Evolutionary conservation across 768 basidiomycete genomes (phyloP).

Genomic region (Dioszegia hungarica): DNA sequence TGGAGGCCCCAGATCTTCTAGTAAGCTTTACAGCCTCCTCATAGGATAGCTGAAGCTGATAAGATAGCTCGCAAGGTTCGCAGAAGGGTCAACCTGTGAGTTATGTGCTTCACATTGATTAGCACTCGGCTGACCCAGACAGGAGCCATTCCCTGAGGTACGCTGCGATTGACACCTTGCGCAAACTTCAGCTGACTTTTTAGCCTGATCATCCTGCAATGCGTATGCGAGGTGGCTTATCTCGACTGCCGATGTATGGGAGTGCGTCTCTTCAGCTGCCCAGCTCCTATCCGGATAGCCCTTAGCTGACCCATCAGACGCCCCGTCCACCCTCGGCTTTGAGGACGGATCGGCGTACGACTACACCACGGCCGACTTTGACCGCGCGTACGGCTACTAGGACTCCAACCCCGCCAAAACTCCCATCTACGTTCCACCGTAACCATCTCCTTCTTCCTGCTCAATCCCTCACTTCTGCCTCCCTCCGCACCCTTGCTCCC

Average conservation of each 20-base stretch:
- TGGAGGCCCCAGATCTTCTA: constrained; percentile 46
- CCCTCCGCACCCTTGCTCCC: background rate
- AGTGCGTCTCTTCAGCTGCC: background rate
- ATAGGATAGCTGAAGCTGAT: constrained; percentile 1
- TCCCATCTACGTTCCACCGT: too few species aligned
- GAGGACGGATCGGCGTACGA: constrained; percentile 18
- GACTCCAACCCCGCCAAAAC: background rate
- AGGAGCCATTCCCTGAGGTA: constrained; percentile 40
- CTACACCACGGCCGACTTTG: constrained; percentile 10
- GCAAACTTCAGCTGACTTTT: background rate
- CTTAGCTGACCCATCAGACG: background rate
- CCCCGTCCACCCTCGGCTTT: constrained; percentile 3
- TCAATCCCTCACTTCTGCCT: background rate
- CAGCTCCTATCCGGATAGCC: too few species aligned
- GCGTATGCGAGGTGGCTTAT: background rate
- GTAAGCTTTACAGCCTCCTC: constrained; percentile 21
- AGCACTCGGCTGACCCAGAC: background rate
- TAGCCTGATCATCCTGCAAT: constrained; percentile 18
- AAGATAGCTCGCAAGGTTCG: constrained; percentile 27
- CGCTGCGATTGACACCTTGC: background rate
- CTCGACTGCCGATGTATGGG: background rate
- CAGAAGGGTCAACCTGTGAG: constrained; percentile 28
- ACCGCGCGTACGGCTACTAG: constrained; percentile 13
- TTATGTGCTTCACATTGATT: background rate
- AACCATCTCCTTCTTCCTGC: constrained; percentile 4